Base-by-base conservation (phyloP, 1,139 yeast species). In the Lodderomyces oxycetoniae region DNA sequence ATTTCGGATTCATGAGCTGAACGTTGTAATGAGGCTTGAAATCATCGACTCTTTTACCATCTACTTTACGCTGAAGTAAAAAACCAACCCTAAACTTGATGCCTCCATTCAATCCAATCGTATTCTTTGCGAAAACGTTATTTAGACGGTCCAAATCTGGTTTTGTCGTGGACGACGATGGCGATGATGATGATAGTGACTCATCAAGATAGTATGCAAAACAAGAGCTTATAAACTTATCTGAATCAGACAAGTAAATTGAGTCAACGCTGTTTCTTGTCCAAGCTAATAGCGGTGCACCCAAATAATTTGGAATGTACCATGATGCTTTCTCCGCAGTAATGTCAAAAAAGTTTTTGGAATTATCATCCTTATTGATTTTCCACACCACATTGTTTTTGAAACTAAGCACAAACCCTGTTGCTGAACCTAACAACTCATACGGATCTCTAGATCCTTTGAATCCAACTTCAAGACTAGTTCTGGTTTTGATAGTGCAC, bases 1-100 rank as follows among this genome's bases (percentile, higher is more conserved):
- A 75, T 4, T 74, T 64, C 0, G 96, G 96, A 48, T 82, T 77
- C 35, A 61, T 67, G 26, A 87, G 57, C 17, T 72, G 59, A 6
- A 88, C 69, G 3, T 80, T 76, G 53, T 80, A 82, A 55, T 89
- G 96, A 0, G 93, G 87, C 21, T 57, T 67, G 41, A 78, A 77
- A 1, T 74, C 61, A 17, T 67, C 63, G 0, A 84, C 70, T 42
- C 81, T 66, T 3, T 59, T 45, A 2, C 65, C 66, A 40, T 63
- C 55, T 11, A 48, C 47, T 41, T 63, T 55, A 36, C 87, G 60
- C 49, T 81, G 77, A 37, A 82, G 69, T 10, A 71, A 59, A 41
- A 81, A 69, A 1, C 86, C 85, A 12, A 80, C 63, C 28, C 67
- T 70, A 41, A 79, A 71, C 26, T 62, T 59, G 11, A 80, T 73